A percentile compares a stretch with the other conserved stretches of the same genome.
These are phyloP conservation scores for Xylaria digitata DNA, from an alignment of 2,329 filamentous ascomycete species.

Conservation along the genomic window DNA sequence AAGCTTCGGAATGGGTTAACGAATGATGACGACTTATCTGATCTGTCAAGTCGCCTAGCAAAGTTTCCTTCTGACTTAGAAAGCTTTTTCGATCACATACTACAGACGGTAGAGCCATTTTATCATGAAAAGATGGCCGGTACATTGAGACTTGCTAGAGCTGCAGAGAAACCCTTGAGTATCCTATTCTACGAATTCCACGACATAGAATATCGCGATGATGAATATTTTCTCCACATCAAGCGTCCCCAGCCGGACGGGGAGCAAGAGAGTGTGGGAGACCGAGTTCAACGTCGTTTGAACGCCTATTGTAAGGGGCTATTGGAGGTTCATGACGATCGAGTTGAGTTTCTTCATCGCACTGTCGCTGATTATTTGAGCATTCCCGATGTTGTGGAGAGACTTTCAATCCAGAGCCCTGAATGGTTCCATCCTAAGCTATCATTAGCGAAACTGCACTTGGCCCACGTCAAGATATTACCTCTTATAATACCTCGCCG, in stretches of 20 bases:
- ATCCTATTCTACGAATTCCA: constrained; percentile 29
- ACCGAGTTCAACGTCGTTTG: constrained; percentile 18
- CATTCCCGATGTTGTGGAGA: constrained; percentile 16
- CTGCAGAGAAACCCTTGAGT: constrained; percentile 18
- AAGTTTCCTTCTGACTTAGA: constrained; percentile 29
- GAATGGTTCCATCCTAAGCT: constrained; percentile 28
- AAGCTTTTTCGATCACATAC: constrained; percentile 31
- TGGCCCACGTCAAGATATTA: constrained; percentile 21
- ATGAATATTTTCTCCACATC: constrained; percentile 22
- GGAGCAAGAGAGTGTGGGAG: background rate
- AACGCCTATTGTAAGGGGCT: constrained; percentile 27
- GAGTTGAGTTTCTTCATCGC: constrained; percentile 28
- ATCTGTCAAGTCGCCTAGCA: constrained; percentile 23
- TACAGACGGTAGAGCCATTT: constrained; percentile 32
- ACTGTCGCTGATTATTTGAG: constrained; percentile 29
- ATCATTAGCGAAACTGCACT: constrained; percentile 24
- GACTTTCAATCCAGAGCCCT: constrained; percentile 21
- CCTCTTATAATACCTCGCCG: constrained; percentile 15
- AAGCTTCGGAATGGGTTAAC: constrained; percentile 27
- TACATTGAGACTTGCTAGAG: constrained; percentile 21
- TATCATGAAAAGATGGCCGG: constrained; percentile 34
- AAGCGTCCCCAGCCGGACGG: background rate
- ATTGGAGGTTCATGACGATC: constrained; percentile 21
- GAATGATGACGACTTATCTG: constrained; percentile 29
- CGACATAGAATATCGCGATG: constrained; percentile 30